A percentile compares a stretch with the other conserved stretches of the same genome.
These are phyloP conservation scores for Ophiostoma novo-ulmi DNA, from an alignment of 2,329 filamentous ascomycete genomes.

Conservation along the genomic window DNA sequence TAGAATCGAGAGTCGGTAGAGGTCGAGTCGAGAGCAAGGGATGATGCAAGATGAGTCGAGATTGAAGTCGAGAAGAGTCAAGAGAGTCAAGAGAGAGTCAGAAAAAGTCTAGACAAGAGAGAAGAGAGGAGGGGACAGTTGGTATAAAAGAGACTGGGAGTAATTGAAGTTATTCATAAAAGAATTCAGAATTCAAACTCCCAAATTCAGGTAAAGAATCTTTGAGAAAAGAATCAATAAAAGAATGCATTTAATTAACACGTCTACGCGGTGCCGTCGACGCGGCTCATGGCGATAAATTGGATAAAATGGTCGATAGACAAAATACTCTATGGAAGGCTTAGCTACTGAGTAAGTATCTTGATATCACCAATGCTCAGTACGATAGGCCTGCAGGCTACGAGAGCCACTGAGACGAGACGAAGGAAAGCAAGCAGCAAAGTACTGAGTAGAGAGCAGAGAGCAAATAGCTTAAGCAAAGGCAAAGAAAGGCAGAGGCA, in stretches of 20 bases:
- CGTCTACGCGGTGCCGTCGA: slow-evolving; percentile 7
- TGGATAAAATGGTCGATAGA: not conserved
- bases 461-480: not conserved
- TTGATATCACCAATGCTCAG: too few species aligned
- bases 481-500: not conserved
- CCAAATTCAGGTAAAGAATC: not conserved
- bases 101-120: not conserved
- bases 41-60: not conserved
- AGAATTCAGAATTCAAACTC: not conserved
- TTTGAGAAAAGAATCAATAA: too few species aligned
- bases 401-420: too few species aligned
- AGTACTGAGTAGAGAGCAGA: too few species aligned
- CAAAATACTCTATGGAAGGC: not conserved
- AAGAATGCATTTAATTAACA: slow-evolving; percentile 10
- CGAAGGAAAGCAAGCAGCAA: too few species aligned
- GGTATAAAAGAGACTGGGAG: not conserved
- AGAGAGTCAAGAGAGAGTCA: not conserved
- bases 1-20: not conserved
- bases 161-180: slow-evolving; percentile 1
- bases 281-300: slow-evolving; percentile 12
- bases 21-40: not conserved
- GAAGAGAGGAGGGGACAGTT: not conserved
- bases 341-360: not conserved
- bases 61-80: not conserved
- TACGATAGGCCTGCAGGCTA: too few species aligned